Conservation (phyloP, 2,329 filamentous ascomycete genomes). For the Geosmithia putterillii region DNA sequence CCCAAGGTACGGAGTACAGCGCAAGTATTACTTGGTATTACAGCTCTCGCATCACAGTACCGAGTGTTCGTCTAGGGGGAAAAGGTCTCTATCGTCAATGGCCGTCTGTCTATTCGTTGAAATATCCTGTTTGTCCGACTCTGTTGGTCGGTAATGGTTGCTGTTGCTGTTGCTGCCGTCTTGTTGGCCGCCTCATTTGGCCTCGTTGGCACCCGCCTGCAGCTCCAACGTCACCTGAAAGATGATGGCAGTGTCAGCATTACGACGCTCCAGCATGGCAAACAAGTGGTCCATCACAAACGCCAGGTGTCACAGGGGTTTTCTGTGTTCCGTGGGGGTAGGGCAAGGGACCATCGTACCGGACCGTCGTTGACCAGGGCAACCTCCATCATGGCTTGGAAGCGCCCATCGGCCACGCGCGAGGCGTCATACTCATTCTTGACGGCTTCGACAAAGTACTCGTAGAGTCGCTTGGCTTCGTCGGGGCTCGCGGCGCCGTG, state of each 20-base stretch:
- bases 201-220: slow-evolving; percentile 2
- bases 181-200: background rate
- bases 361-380: slow-evolving; percentile 78
- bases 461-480: slow-evolving; percentile 70
- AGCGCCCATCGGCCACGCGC: slow-evolving; percentile 85
- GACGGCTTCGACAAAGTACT: slow-evolving; percentile 70
- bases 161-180: no score
- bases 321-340: background rate
- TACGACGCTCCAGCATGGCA: background rate
- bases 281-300: background rate
- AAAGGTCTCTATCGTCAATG: no score
- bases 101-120: background rate
- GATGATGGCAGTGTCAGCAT: background rate
- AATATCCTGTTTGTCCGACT: no score
- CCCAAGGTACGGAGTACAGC: no score
- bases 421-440: slow-evolving; percentile 58
- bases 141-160: no score
- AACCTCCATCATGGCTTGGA: slow-evolving; percentile 99
- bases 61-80: no score
- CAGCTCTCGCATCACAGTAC: no score
- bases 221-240: slow-evolving; percentile 5
- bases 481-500: slow-evolving; percentile 73
- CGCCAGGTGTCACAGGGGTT: background rate
- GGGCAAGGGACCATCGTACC: slow-evolving; percentile 24
- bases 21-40: no score